Percentiles rank a stretch among this genome's conserved stretches.
These are phyloP conservation scores for Plasmodium coatneyi DNA, from an alignment of 169 alveolate species.

Conservation along the genomic window DNA sequence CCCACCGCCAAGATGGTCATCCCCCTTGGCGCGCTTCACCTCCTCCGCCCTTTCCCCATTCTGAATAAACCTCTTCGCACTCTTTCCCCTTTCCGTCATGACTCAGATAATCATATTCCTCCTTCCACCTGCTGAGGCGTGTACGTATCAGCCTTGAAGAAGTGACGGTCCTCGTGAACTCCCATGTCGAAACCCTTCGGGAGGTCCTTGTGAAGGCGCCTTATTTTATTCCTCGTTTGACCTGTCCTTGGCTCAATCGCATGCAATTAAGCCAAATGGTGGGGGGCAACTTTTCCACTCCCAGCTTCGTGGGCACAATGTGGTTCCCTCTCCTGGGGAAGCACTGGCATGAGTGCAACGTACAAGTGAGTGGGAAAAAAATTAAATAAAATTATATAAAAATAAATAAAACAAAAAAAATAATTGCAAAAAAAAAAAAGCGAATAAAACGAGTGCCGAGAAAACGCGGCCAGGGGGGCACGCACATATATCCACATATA, in stretches of 20 bases:
- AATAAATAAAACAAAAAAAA: too few species aligned
- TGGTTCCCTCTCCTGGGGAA: neutral
- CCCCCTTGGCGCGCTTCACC: neutral
- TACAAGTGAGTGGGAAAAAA: neutral
- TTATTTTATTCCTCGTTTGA: neutral
- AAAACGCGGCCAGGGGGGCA: neutral
- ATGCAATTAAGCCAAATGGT: neutral
- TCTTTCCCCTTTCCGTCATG: neutral
- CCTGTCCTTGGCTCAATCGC: neutral
- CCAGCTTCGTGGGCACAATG: neutral
- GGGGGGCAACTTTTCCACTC: neutral
- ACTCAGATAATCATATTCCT: neutral
- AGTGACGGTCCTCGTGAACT: neutral
- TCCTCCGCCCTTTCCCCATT: neutral
- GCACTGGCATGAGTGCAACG: neutral
- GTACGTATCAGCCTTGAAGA: neutral
- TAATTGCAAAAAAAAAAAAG: neutral
- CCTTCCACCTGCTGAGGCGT: neutral
- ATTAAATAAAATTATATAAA: too few species aligned
- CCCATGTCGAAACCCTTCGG: too few species aligned
- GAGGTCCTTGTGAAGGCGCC: neutral
- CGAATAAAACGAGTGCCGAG: neutral
- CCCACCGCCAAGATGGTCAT: neutral
- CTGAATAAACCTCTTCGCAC: conserved; percentile 11
- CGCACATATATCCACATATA: neutral